These are phyloP conservation scores for Melanogaster broomeanus DNA, from an alignment of 768 basidiomycete genomes.

Conservation along the genomic window DNA sequence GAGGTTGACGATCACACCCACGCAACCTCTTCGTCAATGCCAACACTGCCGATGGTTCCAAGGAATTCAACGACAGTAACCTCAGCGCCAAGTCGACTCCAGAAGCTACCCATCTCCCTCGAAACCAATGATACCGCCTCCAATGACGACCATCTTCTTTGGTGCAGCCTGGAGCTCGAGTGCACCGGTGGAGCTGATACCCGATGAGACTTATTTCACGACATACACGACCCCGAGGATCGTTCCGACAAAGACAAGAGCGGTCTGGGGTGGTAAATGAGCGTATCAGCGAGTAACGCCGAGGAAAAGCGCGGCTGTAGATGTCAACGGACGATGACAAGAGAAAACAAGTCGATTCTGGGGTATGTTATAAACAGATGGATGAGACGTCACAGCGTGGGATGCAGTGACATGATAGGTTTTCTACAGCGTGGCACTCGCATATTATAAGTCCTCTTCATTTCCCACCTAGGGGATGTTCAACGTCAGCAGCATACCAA, in stretches of 20 bases:
- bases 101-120: constrained; percentile 97
- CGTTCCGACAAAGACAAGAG: constrained; percentile 90
- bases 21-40: constrained; percentile 95
- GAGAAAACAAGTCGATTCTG: no score
- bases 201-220: no score
- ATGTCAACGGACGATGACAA: constrained; percentile 93
- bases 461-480: no score
- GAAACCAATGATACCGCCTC: constrained; percentile 96
- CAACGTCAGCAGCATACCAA: no score
- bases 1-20: constrained; percentile 43
- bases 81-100: constrained; percentile 87
- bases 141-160: constrained; percentile 93
- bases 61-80: no score
- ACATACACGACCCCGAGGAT: constrained; percentile 97
- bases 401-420: no score
- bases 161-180: constrained; percentile 84
- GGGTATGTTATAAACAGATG: no score
- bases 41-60: constrained; percentile 70
- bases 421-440: no score
- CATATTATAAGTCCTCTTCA: no score
- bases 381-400: no score
- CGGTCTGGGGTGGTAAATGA: constrained; percentile 94
- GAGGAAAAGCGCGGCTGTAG: no score
- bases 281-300: no score
- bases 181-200: constrained; percentile 87